phyloP scores from a whole-genome alignment of 345 rosid genomes.

The Sisymbrium altissimum region DNA sequence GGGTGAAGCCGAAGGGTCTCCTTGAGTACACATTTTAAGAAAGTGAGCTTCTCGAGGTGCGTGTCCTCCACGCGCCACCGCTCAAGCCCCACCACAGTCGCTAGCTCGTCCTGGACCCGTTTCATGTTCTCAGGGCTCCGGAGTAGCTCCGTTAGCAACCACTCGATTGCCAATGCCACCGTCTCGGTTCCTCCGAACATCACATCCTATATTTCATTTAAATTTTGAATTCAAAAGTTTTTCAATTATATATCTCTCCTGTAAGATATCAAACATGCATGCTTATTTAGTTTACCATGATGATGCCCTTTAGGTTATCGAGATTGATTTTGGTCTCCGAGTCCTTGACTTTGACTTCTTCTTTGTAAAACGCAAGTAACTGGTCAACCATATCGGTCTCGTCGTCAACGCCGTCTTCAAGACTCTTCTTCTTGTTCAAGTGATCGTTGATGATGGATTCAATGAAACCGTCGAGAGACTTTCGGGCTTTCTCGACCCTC shows the following conservation, averaged over 20 bases:
- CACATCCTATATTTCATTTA: conserved; percentile 11
- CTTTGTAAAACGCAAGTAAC: conserved; percentile 57
- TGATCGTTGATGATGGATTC: conserved; percentile 70
- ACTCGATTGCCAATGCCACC: conserved; percentile 68
- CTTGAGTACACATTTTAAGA: no score
- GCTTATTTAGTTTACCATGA: conserved; percentile 52
- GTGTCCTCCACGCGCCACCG: conserved; percentile 42
- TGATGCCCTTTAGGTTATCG: conserved; percentile 75
- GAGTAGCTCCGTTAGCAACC: conserved; percentile 62
- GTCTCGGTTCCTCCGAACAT: conserved; percentile 72
- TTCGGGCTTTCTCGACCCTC: conserved; percentile 57
- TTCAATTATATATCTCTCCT: background rate
- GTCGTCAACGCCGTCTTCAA: background rate
- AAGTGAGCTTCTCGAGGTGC: conserved; percentile 54
- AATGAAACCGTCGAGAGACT: conserved; percentile 56
- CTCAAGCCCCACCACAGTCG: conserved; percentile 50
- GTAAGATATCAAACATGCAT: background rate
- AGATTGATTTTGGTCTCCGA: conserved; percentile 49
- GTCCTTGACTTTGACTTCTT: conserved; percentile 44
- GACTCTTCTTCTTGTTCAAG: conserved; percentile 36
- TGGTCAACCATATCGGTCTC: conserved; percentile 82
- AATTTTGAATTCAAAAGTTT: background rate
- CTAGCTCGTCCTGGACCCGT: conserved; percentile 54
- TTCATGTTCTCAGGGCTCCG: conserved; percentile 48
- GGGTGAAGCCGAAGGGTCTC: no score